Base-by-base conservation (phyloP, 2,329 filamentous ascomycete species). In the Fusarium euwallaceae region DNA sequence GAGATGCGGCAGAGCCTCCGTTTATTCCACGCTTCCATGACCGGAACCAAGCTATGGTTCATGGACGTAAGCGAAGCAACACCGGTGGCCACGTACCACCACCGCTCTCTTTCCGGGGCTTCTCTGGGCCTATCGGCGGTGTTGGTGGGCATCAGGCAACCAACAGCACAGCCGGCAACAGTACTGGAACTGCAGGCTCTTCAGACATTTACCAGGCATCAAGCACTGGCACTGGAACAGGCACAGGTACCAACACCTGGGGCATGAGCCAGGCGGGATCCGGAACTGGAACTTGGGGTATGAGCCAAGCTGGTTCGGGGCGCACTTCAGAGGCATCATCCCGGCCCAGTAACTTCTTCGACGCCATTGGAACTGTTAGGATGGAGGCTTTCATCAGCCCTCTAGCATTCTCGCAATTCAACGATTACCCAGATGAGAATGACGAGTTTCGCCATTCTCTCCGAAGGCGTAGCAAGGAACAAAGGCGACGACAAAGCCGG, bases 321-420 rank as follows among this genome's bases (percentile, higher is more conserved):
- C 85, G 88, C n/a, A 88, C 87, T 4, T 89, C 88, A 0, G 89
- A 91, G 70, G 87, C 88, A 4, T 90, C 88, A 1, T 88, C 87
- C 11, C 81, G 84, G 7, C 83, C 85, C 1, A 85, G 84, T 67
- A 91, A 91, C 81, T 95, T 97, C 84, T 97, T 97, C 79, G 95
- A 97, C 77, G 93, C 93, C 1, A 92, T 97, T 67, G 95, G 95
- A 2, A 98, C 95, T 2, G 91, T 98, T 56, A 91, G 97, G 32
- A 98, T 99, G 96, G 96, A 98, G 82, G 97, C 97, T 0, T 99
- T 98, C 82, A 97, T 99, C 76, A 91, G 87, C 76, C 91, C 91
- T 0, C 81, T 92, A 12, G 85, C 88, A 1, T 85, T 87, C 70
- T 84, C 84, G 3, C 84, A 84, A 32, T 84, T 87, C 62, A 83